Base-by-base conservation (phyloP, 306 rosid genomes). In the Vigna nakashimae region DNA sequence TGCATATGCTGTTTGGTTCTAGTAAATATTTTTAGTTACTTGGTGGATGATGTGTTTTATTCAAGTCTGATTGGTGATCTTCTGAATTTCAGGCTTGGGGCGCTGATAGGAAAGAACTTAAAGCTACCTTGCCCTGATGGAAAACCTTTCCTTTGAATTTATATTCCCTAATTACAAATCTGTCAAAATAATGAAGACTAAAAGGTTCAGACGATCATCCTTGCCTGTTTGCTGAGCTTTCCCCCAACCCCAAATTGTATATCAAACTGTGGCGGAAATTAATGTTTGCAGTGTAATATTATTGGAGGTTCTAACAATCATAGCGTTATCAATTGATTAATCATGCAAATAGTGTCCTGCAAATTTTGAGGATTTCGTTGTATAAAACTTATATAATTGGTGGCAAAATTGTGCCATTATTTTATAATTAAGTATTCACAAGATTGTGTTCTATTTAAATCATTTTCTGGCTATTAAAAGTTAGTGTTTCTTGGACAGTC, bases 91-190 rank as follows among this genome's bases (percentile, higher is more conserved):
- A 92, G 98, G 84, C 90, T 34, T 88, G 36, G 40, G 98, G 98
- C 11, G 30, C 86, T 4, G 98, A 92, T 67, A 85, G 97, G 85
- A 90, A 92, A 89, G 96, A 84, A 86, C 67, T 90, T 18, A 90
- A 84, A 83, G 83, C 58, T 55, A 85, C 55, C 60, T 88, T 92
- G 70, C 91, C 93, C 18, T 90, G 75, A 82, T 55, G 50, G 40
- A 34, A 22, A 71, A 70, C 51, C 40, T 56, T 12, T 71, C 51
- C 53, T 34, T 50, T 52, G 15, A 53, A 71, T 69, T 24, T 28
- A 48, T 69, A 6, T 32, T 22, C 70, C 55, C 74, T 62, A 32
- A 12, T 46, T 71, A 55, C 36, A 4, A 52, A 56, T 77, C 65
- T 32, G 32, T 73, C 65, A 49, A 45, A 71, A 70, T 42, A n/a